Conservation (phyloP, 768 basidiomycete genomes). For the Tylopilus cervinicoccineus region DNA sequence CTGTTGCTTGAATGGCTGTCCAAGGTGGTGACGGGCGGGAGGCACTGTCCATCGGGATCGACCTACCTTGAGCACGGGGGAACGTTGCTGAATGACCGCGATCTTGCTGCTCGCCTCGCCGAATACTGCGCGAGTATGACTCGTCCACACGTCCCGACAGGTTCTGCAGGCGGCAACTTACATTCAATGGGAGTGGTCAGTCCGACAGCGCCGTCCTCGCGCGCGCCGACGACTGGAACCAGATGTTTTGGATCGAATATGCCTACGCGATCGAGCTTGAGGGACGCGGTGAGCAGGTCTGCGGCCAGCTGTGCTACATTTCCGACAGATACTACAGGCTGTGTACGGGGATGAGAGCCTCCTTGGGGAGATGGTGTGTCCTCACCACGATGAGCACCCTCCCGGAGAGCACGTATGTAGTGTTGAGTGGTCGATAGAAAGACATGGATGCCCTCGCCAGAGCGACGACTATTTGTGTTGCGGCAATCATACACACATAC, state of each 20-base stretch:
- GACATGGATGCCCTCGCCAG: slow-evolving; percentile 15
- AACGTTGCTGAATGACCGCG: slow-evolving; percentile 73
- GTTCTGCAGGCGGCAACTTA: slow-evolving; percentile 32
- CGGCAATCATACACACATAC: slow-evolving; percentile 11
- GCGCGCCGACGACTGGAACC: slow-evolving; percentile 69
- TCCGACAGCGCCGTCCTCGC: slow-evolving; percentile 57
- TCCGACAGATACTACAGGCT: slow-evolving; percentile 76
- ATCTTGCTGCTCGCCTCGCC: slow-evolving; percentile 47
- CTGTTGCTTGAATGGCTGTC: slow-evolving; percentile 61
- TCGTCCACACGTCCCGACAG: not conserved
- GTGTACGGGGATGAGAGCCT: slow-evolving; percentile 8
- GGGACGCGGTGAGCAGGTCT: slow-evolving; percentile 68
- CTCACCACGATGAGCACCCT: slow-evolving; percentile 30
- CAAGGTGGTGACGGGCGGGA: slow-evolving; percentile 1
- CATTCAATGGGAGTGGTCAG: slow-evolving; percentile 76
- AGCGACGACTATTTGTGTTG: too few relatives aligned
- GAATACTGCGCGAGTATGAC: slow-evolving; percentile 48
- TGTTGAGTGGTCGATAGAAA: slow-evolving; percentile 28
- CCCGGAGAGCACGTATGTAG: slow-evolving; percentile 25
- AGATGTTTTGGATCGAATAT: slow-evolving; percentile 58
- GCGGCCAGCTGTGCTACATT: slow-evolving; percentile 78
- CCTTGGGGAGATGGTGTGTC: not conserved
- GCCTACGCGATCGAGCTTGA: slow-evolving; percentile 58
- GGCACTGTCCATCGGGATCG: not conserved
- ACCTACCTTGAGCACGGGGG: slow-evolving; percentile 71